Conservation (phyloP, 306 rosid genomes). For the Glycine soja region DNA sequence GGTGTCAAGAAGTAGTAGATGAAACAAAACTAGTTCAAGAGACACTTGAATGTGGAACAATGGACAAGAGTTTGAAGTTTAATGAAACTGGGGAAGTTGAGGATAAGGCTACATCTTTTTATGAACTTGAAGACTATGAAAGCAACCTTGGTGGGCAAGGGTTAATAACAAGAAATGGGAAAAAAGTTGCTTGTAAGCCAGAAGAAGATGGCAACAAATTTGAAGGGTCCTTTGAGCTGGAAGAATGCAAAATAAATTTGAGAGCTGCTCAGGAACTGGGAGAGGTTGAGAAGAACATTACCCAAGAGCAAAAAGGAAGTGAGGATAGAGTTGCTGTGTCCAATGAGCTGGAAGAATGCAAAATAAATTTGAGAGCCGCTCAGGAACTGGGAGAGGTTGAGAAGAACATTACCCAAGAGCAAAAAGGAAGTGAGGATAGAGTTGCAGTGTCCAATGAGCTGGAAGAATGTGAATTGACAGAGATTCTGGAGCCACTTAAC, state of each 20-base stretch:
- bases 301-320: slow-evolving; percentile 51
- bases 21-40: slow-evolving; percentile 55
- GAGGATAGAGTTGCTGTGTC: slow-evolving; percentile 47
- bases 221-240: slow-evolving; percentile 45
- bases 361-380: slow-evolving; percentile 38
- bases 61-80: slow-evolving; percentile 41
- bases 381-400: slow-evolving; percentile 42
- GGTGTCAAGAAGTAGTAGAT: slow-evolving; percentile 44
- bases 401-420: slow-evolving; percentile 43
- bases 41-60: slow-evolving; percentile 46
- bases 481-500: slow-evolving; percentile 47
- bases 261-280: slow-evolving; percentile 44
- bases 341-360: slow-evolving; percentile 45
- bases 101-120: slow-evolving; percentile 43
- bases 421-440: slow-evolving; percentile 49
- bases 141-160: slow-evolving; percentile 47
- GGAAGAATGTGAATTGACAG: slow-evolving; percentile 54
- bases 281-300: slow-evolving; percentile 38
- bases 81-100: slow-evolving; percentile 47
- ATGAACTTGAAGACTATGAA: slow-evolving; percentile 50
- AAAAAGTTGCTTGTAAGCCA: slow-evolving; percentile 39
- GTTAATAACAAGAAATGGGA: slow-evolving; percentile 40
- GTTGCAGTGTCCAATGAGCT: slow-evolving; percentile 42
- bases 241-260: slow-evolving; percentile 42
- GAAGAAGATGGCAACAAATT: slow-evolving; percentile 44